A percentile compares a stretch with the other conserved stretches of the same genome.
phyloP scores from a whole-genome alignment of 2,329 filamentous ascomycete genomes.

The Penicillium carneum region DNA sequence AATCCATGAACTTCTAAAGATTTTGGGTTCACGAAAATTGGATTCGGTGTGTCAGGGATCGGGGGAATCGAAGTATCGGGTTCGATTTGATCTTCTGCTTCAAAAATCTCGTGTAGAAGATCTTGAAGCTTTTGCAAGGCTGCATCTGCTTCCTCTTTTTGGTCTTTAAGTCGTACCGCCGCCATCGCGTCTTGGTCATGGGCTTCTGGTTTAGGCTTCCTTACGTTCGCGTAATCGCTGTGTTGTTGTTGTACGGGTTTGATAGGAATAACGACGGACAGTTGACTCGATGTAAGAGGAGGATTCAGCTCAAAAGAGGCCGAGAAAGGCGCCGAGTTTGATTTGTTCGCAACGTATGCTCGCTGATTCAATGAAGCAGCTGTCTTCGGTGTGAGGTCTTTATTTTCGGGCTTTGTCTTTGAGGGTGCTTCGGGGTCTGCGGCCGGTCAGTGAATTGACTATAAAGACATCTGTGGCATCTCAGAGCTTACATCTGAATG shows the following conservation, averaged over 20 bases:
- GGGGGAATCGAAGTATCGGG: slow-evolving; percentile 57
- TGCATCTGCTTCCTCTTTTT: slow-evolving; percentile 79
- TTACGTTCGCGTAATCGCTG: slow-evolving; percentile 44
- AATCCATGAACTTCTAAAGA: slow-evolving; percentile 47
- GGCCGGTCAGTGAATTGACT: slow-evolving; percentile 26
- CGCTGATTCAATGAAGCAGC: slow-evolving; percentile 36
- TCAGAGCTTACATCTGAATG: slow-evolving; percentile 52
- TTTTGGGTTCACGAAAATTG: slow-evolving; percentile 59
- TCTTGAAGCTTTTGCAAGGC: slow-evolving; percentile 74
- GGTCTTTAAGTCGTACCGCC: slow-evolving; percentile 70
- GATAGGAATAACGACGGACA: slow-evolving; percentile 59
- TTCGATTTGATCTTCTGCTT: slow-evolving; percentile 75
- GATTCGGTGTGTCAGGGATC: slow-evolving; percentile 54
- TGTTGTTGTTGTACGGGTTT: slow-evolving; percentile 52
- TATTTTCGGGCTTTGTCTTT: slow-evolving; percentile 35
- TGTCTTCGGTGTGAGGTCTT: slow-evolving; percentile 33
- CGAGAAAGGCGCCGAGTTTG: slow-evolving; percentile 53
- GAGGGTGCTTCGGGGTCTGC: slow-evolving; percentile 46
- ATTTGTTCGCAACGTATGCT: slow-evolving; percentile 49
- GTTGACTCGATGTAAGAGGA: slow-evolving; percentile 41
- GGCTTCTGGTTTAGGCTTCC: slow-evolving; percentile 61
- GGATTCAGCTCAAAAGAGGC: slow-evolving; percentile 40
- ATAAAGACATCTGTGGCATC: neutral
- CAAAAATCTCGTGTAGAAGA: slow-evolving; percentile 74
- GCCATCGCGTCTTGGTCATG: slow-evolving; percentile 65